Conservation (phyloP, 169 alveolate genomes). For the Plasmodium coatneyi region DNA sequence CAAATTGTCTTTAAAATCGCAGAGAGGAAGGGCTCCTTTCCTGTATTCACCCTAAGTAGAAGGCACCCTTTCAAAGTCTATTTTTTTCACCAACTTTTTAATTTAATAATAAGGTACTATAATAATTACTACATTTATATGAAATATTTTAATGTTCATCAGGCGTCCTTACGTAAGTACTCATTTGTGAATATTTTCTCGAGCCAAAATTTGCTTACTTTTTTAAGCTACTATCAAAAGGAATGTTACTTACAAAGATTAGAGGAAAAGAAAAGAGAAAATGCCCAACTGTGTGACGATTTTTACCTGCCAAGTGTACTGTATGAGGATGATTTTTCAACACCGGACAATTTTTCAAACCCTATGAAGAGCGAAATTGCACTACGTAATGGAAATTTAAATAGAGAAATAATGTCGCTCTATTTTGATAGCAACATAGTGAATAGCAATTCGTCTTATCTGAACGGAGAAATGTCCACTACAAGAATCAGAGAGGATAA, state of each 20-base stretch:
- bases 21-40: neutral
- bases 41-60: slow-evolving; percentile 13
- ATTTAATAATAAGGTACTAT: slow-evolving; percentile 58
- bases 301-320: neutral
- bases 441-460: neutral
- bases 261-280: slow-evolving; percentile 1
- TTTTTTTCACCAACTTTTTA: slow-evolving; percentile 32
- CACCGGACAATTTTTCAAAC: neutral
- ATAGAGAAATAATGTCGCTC: neutral
- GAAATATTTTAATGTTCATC: slow-evolving; percentile 9
- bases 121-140: slow-evolving; percentile 23
- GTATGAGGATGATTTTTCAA: neutral
- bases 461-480: neutral
- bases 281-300: neutral
- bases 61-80: slow-evolving; percentile 37
- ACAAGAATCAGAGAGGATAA: neutral
- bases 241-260: slow-evolving; percentile 8
- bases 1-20: slow-evolving; percentile 42
- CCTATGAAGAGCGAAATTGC: neutral
- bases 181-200: slow-evolving; percentile 31
- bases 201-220: slow-evolving; percentile 11
- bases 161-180: neutral
- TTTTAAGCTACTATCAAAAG: slow-evolving; percentile 42
- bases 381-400: neutral
- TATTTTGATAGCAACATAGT: slow-evolving; percentile 5